Evolutionary conservation across 106 monocot genomes (phyloP), one percentile per base, ranked within the genome.

Genomic region (Xerophyta viscosa): DNA sequence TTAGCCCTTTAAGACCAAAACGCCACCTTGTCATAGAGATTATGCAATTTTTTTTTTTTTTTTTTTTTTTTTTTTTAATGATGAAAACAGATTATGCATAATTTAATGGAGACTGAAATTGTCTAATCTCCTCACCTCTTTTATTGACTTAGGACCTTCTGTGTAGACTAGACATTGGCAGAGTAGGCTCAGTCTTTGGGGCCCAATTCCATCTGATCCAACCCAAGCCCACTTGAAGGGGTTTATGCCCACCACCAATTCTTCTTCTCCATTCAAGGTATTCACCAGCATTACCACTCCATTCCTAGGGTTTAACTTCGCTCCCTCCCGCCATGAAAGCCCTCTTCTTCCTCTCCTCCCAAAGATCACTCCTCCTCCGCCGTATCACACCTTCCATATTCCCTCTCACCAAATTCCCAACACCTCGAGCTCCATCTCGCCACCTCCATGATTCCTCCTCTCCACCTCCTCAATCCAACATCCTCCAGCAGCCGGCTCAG

Each of bases 311-410:
- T 33, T 33, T 33, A 3, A 21, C 2, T 21, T 19, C 42, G 14
- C 14, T 31, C 10, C 22, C 30, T 46, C 30, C 31, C 51, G 46
- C 57, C 64, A 81, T 81, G 81, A 60, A 71, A 68, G 53, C 56
- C 24, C 42, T 71, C 43, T n/a, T 71, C 57, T 44, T 48, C 39
- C 31, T 47, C 30, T n/a, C 20, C 58, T 54, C 29, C 31, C 42
- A 22, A 14, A 20, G 31, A 65, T 30, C 43, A 50, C 43, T 41
- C 24, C 44, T 26, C 46, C 46, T 64, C 20, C 51, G 50, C n/a
- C n/a, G n/a, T n/a, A n/a, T n/a, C 47, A 37, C 29, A 28, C 27
- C 45, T 6, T 9, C 8, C 1, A 29, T 2, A 8, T 29, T 31
- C 58, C n/a, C 28, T 22, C 61, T n/a, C 43, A 37, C 20, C 39